Evolutionary conservation across 192 early-diverging fungal genomes (phyloP), one percentile per base, ranked within the genome.

Genomic region (Coemansia reversa): DNA sequence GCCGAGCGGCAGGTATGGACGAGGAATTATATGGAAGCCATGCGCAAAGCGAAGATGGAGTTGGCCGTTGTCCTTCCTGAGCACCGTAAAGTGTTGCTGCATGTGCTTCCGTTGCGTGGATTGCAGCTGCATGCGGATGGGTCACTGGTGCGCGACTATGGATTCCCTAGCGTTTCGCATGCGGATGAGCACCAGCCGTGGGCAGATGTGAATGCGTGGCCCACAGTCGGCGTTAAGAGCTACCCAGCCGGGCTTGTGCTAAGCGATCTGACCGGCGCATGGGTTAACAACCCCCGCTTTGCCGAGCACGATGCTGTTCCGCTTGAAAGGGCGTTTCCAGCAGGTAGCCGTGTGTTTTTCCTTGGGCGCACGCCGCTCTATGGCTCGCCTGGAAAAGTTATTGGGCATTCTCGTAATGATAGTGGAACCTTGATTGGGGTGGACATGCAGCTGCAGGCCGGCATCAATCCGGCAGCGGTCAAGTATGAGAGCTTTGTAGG

Each of bases 281-380:
- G 72, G 75, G 68, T 64, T n/a, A 70, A 66, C 60, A 83, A 94
- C 72, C 81, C 91, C 20, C 86, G 94, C 33, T 87, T 84, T 32
- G 69, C 84, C 42, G 93, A 96, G 69, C 82, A 85, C 51, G 84
- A 89, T 19, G 83, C 95, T 14, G 64, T 81, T 18, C 82, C 88
- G 2, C 63, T 94, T 0, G 76, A 78, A 1, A 80, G 83, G n/a
- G 92, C 92, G 55, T 93, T 90, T 60, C 93, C 92, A 9, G 12
- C 89, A 11, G 66, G 69, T 2, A 86, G 86, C 3, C 79, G 82
- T 18, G 88, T 94, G 3, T 95, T 97, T 70, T 95, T 94, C 72
- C 71, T 98, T 55, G 92, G 91, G 9, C 69, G 72, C 50, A 62
- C 72, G 14, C 70, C 75, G 4, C 81, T 86, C 50, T 97, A 93